Evolutionary conservation across 306 rosid genomes (phyloP).

Genomic region (Sicyos edulis): DNA sequence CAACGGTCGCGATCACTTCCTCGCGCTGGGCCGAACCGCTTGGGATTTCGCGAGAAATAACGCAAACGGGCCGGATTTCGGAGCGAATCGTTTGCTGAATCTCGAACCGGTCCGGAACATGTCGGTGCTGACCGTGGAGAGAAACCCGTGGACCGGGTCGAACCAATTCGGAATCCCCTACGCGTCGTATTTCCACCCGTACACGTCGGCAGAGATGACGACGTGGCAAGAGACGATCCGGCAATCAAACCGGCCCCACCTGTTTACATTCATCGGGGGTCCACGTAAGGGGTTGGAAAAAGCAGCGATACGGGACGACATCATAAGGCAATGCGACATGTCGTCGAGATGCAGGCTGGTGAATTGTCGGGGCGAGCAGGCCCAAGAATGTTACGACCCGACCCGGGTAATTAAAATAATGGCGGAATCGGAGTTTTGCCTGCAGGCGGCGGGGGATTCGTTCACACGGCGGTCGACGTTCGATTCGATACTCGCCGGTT

Average conservation of each 20-base stretch:
- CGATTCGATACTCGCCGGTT: conserved; percentile 57
- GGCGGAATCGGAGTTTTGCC: conserved; percentile 45
- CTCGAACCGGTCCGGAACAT: conserved; percentile 57
- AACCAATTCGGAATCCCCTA: conserved; percentile 71
- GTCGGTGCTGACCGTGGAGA: conserved; percentile 86
- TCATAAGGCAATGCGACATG: conserved; percentile 41
- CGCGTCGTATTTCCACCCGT: conserved; percentile 81
- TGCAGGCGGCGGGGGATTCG: conserved; percentile 75
- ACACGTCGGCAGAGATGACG: conserved; percentile 20
- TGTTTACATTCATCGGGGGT: conserved; percentile 64
- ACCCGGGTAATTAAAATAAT: conserved; percentile 36
- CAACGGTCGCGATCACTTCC: conserved; percentile 56
- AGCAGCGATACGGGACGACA: conserved; percentile 53
- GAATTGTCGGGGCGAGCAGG: conserved; percentile 26
- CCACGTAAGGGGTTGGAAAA: conserved; percentile 49
- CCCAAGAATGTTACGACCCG: conserved; percentile 39
- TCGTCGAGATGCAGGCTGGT: conserved; percentile 39
- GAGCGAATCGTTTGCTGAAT: conserved; percentile 58
- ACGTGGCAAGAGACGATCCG: conserved; percentile 44
- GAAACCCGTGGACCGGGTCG: conserved; percentile 57
- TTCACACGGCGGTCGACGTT: conserved; percentile 69
- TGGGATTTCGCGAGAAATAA: conserved; percentile 73
- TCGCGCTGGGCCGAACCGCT: conserved; percentile 69
- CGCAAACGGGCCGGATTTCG: conserved; percentile 41
- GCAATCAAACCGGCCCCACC: conserved; percentile 29